Conservation (phyloP, 108 stramenopile species). For the Conticribra weissflogii region DNA sequence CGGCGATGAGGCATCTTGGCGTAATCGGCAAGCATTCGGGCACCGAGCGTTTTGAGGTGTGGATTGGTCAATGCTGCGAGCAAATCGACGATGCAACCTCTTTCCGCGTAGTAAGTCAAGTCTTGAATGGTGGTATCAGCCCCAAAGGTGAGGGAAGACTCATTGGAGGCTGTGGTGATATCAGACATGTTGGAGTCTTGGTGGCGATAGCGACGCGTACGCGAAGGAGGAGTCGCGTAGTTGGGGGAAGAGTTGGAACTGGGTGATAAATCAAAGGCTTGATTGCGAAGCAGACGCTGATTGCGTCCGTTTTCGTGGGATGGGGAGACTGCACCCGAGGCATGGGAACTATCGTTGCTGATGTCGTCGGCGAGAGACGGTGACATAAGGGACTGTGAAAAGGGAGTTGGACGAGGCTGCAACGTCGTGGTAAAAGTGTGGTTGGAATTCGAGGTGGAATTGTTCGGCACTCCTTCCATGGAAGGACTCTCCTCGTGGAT, state of each 20-base stretch:
- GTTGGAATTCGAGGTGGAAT: neutral
- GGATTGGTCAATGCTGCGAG: slow-evolving; percentile 76
- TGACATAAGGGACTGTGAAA: neutral
- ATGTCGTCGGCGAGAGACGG: neutral
- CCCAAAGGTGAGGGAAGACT: slow-evolving; percentile 67
- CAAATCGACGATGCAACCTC: slow-evolving; percentile 82
- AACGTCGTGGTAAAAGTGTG: neutral
- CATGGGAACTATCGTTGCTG: neutral
- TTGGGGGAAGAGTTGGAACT: slow-evolving; percentile 14
- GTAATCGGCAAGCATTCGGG: slow-evolving; percentile 89
- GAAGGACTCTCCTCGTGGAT: slow-evolving; percentile 2
- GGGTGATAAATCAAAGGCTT: slow-evolving; percentile 54
- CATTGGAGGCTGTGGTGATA: slow-evolving; percentile 34
- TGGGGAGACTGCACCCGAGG: too few relatives aligned
- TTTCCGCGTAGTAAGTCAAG: slow-evolving; percentile 86
- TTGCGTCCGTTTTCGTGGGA: neutral
- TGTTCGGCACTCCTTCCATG: neutral
- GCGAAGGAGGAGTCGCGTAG: slow-evolving; percentile 44
- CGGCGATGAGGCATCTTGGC: slow-evolving; percentile 89
- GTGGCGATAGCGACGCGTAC: slow-evolving; percentile 20
- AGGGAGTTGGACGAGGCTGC: neutral
- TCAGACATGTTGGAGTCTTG: slow-evolving; percentile 58
- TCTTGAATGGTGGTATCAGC: slow-evolving; percentile 80
- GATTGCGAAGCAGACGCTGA: slow-evolving; percentile 17
- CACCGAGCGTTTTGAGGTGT: slow-evolving; percentile 78